A percentile compares a stretch with the other conserved stretches of the same genome.
These are phyloP conservation scores for Clonostachys sp. DNA, from an alignment of 2,329 filamentous ascomycete genomes.

Conservation along the genomic window DNA sequence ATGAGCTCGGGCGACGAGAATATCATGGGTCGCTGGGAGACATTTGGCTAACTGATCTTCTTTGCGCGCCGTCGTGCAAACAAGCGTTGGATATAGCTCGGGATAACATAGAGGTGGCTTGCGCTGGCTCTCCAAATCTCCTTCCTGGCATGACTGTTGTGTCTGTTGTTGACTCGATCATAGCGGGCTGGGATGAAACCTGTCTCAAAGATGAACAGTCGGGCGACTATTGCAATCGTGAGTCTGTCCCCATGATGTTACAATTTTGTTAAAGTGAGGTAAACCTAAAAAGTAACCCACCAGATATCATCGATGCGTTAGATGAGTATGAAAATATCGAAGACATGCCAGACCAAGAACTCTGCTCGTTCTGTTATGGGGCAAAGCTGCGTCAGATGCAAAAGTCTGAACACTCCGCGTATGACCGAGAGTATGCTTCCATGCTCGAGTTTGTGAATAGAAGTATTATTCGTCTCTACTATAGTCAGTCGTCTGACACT, in stretches of 20 bases:
- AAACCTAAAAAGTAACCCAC: neutral
- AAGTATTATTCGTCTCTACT: neutral
- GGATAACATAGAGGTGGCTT: neutral
- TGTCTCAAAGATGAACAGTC: conserved; percentile 3
- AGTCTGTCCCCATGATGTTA: neutral
- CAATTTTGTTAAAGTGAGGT: neutral
- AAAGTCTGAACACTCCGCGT: conserved; percentile 5
- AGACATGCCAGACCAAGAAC: conserved; percentile 4
- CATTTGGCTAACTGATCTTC: neutral
- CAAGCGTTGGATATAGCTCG: neutral
- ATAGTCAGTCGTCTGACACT: no score
- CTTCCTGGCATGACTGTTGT: neutral
- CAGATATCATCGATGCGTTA: conserved; percentile 3
- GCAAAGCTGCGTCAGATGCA: conserved; percentile 7
- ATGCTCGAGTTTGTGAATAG: conserved; percentile 2
- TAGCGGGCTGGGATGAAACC: conserved; percentile 2
- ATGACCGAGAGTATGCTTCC: conserved; percentile 1
- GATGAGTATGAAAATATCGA: neutral
- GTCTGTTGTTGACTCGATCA: neutral
- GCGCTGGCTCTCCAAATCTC: neutral
- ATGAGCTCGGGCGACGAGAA: neutral
- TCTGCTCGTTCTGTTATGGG: conserved; percentile 9
- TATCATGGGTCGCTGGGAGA: neutral
- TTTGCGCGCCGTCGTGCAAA: neutral
- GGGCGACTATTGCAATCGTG: conserved; percentile 4